Percentiles rank a stretch among this genome's conserved stretches.
Evolutionary conservation across 2,329 filamentous ascomycete genomes (phyloP).

Genomic region (Colletotrichum sp.): DNA sequence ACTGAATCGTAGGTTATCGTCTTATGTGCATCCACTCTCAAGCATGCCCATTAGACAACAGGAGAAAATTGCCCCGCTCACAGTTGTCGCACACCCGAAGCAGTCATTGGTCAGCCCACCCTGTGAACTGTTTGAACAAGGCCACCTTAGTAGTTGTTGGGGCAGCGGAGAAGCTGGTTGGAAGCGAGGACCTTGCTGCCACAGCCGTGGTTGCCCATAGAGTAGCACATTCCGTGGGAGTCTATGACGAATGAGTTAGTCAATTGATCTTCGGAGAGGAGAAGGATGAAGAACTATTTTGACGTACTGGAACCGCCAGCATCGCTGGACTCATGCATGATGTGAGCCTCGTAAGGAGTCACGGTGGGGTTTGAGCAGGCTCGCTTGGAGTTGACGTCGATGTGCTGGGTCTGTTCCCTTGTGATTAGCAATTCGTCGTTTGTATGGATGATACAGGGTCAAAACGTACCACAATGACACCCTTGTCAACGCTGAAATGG

Average conservation of each 20-base stretch:
- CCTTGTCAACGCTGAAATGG: background rate
- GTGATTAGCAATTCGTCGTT: background rate
- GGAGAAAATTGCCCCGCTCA: background rate
- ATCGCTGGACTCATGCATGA: background rate
- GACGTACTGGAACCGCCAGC: background rate
- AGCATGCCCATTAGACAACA: background rate
- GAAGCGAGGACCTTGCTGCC: background rate
- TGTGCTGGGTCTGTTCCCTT: background rate
- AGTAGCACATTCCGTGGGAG: background rate
- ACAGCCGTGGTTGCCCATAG: background rate
- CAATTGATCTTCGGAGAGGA: background rate
- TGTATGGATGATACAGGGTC: background rate
- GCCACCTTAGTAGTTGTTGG: background rate
- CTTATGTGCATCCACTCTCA: background rate
- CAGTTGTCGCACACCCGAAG: background rate
- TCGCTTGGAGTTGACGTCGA: background rate
- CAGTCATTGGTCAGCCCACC: background rate
- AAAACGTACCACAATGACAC: background rate
- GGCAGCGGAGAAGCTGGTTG: background rate
- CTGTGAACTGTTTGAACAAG: background rate
- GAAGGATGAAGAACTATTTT: accelerated
- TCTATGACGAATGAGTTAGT: background rate
- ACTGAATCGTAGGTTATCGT: background rate
- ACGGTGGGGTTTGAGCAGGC: background rate
- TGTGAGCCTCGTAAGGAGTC: background rate